Percentiles rank a stretch among this genome's conserved stretches.
These are phyloP conservation scores for Ophiognomonia clavigignenti-juglandacearum DNA, from an alignment of 2,329 filamentous ascomycete species.

Conservation along the genomic window DNA sequence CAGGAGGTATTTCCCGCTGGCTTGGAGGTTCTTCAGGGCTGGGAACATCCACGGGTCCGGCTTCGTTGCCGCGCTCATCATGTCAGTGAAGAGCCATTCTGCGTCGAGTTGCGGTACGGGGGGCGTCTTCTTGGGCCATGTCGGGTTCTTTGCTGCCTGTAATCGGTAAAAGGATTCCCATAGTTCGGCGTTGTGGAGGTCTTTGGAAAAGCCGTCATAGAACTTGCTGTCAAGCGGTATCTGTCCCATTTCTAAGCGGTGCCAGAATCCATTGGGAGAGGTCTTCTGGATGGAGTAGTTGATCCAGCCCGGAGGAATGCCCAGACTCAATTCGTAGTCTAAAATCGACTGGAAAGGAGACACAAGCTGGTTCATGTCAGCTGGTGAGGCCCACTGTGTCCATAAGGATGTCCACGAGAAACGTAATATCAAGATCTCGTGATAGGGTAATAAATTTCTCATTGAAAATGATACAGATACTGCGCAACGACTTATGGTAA, in stretches of 20 bases:
- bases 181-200: slow-evolving; percentile 60
- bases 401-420: background rate
- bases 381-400: background rate
- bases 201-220: slow-evolving; percentile 69
- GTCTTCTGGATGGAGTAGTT: slow-evolving; percentile 83
- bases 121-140: slow-evolving; percentile 41
- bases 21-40: slow-evolving; percentile 65
- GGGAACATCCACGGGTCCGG: slow-evolving; percentile 88
- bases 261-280: slow-evolving; percentile 79
- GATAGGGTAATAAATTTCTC: background rate
- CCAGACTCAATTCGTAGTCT: slow-evolving; percentile 74
- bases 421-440: background rate
- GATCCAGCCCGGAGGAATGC: slow-evolving; percentile 83
- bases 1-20: slow-evolving; percentile 62
- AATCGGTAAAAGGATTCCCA: slow-evolving; percentile 64
- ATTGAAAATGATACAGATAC: no score
- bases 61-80: slow-evolving; percentile 70
- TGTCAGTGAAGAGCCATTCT: slow-evolving; percentile 78
- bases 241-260: slow-evolving; percentile 79
- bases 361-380: slow-evolving; percentile 57
- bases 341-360: slow-evolving; percentile 92
- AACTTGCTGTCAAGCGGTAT: slow-evolving; percentile 70
- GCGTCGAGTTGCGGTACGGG: slow-evolving; percentile 70
- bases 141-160: slow-evolving; percentile 37
- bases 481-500: no score